Percentiles rank a stretch among this genome's conserved stretches.
Evolutionary conservation across 1,139 yeast genomes (phyloP).

Genomic region (Kurtzmaniella quercitrusa): DNA sequence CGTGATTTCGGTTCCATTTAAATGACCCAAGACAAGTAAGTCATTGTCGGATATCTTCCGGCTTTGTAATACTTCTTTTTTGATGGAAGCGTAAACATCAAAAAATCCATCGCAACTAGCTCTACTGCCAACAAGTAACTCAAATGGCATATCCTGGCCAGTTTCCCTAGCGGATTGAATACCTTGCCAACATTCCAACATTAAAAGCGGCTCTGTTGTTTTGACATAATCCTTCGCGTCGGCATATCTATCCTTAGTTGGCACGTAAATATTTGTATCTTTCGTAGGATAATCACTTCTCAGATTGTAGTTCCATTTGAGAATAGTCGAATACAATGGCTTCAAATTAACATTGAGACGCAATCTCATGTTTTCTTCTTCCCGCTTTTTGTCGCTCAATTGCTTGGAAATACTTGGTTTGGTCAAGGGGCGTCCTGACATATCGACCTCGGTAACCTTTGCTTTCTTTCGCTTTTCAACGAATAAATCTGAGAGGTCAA

Average conservation of each 20-base stretch:
- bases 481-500: conserved; percentile 41
- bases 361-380: conserved; percentile 74
- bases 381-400: conserved; percentile 36
- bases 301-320: conserved; percentile 74
- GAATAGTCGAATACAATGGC: conserved; percentile 65
- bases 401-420: conserved; percentile 28
- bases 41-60: conserved; percentile 71
- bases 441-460: conserved; percentile 37
- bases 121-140: conserved; percentile 70
- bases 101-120: conserved; percentile 82
- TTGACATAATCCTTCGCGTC: conserved; percentile 61
- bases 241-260: conserved; percentile 44
- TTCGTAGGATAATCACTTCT: conserved; percentile 55
- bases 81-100: conserved; percentile 80
- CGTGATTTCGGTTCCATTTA: conserved; percentile 21
- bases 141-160: conserved; percentile 61
- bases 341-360: conserved; percentile 75
- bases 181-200: conserved; percentile 94
- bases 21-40: conserved; percentile 61
- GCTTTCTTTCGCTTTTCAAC: conserved; percentile 32
- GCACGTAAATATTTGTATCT: conserved; percentile 34
- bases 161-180: conserved; percentile 70
- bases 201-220: conserved; percentile 71
- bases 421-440: conserved; percentile 31
- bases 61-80: conserved; percentile 47